These are phyloP conservation scores for Panellus pusillus DNA, from an alignment of 768 basidiomycete species.

Conservation along the genomic window DNA sequence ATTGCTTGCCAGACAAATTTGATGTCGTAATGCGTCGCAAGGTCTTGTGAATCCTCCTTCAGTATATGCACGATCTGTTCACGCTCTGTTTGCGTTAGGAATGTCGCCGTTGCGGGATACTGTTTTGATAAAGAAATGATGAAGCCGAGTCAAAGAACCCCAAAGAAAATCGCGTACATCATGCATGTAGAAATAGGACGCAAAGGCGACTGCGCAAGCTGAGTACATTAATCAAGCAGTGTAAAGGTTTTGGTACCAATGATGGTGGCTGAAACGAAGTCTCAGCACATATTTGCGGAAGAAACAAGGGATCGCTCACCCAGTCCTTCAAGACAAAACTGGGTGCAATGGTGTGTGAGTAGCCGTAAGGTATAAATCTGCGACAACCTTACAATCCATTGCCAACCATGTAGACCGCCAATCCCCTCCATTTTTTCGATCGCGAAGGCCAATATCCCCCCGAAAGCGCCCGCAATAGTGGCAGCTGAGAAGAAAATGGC, in stretches of 20 bases:
- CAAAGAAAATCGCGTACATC: conserved; percentile 38
- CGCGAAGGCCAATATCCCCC: conserved; percentile 51
- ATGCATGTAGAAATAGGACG: conserved; percentile 53
- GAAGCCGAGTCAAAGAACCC: neutral
- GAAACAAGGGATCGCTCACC: conserved; percentile 8
- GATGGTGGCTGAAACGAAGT: conserved; percentile 5
- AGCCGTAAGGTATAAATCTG: neutral
- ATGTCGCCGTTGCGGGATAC: conserved; percentile 61
- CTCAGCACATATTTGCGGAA: neutral
- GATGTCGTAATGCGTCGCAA: conserved; percentile 44
- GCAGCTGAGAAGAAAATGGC: conserved; percentile 23
- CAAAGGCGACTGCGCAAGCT: conserved; percentile 30
- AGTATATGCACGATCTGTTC: conserved; percentile 39
- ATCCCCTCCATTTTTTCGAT: conserved; percentile 46
- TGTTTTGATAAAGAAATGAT: conserved; percentile 17
- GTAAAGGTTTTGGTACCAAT: conserved; percentile 1
- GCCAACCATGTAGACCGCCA: conserved; percentile 41
- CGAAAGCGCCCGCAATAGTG: conserved; percentile 37
- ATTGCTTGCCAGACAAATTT: conserved; percentile 52
- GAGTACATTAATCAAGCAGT: neutral
- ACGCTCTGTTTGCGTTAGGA: conserved; percentile 48
- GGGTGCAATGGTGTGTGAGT: neutral
- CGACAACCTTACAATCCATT: conserved; percentile 43
- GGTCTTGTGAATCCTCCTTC: conserved; percentile 44
- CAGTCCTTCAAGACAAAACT: conserved; percentile 51